These are phyloP conservation scores for Pythium dissimile DNA, from an alignment of 352 stramenopile genomes.

Conservation along the genomic window DNA sequence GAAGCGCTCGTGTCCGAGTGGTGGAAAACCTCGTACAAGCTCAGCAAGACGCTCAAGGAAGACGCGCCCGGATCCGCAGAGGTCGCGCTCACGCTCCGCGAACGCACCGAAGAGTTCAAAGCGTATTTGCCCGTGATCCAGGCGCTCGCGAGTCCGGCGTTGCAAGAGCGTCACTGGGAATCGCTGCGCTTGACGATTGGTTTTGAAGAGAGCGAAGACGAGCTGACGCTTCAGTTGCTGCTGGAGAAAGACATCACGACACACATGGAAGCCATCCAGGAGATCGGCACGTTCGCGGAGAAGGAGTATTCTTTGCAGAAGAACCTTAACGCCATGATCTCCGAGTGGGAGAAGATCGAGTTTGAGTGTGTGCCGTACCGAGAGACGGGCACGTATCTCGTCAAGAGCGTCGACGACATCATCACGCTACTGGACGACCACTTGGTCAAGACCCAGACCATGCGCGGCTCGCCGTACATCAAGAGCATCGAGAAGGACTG, in stretches of 20 bases:
- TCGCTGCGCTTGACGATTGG: constrained; percentile 87
- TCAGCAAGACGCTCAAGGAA: constrained; percentile 89
- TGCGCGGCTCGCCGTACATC: constrained; percentile 94
- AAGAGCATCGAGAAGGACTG: constrained; percentile 92
- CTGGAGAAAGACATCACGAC: constrained; percentile 79
- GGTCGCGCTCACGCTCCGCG: constrained; percentile 83
- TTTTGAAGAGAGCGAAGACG: constrained; percentile 82
- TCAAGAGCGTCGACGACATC: constrained; percentile 88
- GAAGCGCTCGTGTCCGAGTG: constrained; percentile 89
- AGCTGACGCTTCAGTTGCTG: constrained; percentile 79
- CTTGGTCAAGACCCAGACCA: constrained; percentile 94
- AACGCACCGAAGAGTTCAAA: constrained; percentile 91
- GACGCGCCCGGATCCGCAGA: constrained; percentile 83
- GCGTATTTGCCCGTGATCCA: constrained; percentile 92
- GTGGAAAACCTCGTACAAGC: constrained; percentile 92
- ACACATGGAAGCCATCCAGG: constrained; percentile 90
- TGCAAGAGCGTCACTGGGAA: constrained; percentile 93
- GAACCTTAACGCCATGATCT: constrained; percentile 91
- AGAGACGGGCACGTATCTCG: constrained; percentile 89
- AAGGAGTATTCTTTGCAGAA: constrained; percentile 96
- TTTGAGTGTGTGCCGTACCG: constrained; percentile 93
- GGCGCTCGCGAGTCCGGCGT: constrained; percentile 85
- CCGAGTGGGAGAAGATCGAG: constrained; percentile 92
- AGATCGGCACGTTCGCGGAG: constrained; percentile 89
- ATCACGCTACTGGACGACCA: constrained; percentile 92